Evolutionary conservation across 441 rosid genomes (phyloP).

Genomic region (Kokia cookei): DNA sequence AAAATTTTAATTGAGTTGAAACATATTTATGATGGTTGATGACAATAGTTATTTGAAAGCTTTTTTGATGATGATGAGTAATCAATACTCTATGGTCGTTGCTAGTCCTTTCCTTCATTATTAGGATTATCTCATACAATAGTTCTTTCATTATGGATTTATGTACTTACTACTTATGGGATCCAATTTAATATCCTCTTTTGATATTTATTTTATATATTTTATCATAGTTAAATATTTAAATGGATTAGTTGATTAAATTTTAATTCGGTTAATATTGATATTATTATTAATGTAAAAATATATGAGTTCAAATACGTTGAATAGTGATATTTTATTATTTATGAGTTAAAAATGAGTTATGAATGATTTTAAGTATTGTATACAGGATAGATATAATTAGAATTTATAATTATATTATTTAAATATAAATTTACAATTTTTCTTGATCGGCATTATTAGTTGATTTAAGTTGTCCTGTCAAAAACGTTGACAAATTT

Average conservation of each 20-base stretch:
- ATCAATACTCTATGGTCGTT: background rate
- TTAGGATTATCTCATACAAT: background rate
- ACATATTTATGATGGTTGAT: too few species aligned
- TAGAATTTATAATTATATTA: too few species aligned
- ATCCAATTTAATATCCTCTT: background rate
- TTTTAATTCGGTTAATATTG: accelerated
- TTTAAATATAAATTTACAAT: background rate
- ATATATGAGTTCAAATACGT: accelerated
- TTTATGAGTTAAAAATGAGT: accelerated
- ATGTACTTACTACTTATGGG: background rate
- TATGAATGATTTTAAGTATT: accelerated
- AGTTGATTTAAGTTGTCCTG: background rate
- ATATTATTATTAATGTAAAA: too few species aligned
- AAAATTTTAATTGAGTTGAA: too few species aligned
- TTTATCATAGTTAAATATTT: too few species aligned
- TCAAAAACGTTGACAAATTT: background rate
- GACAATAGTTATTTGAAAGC: too few species aligned
- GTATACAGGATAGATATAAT: too few species aligned
- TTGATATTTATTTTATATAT: background rate
- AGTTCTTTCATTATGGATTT: background rate
- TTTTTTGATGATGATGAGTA: too few species aligned
- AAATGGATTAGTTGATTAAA: accelerated
- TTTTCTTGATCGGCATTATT: background rate
- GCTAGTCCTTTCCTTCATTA: background rate
- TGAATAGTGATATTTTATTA: accelerated